Percentiles rank a stretch among this genome's conserved stretches.
phyloP scores from a whole-genome alignment of 176 grass and related monocot genomes.

The Tillandsia fasciculata region DNA sequence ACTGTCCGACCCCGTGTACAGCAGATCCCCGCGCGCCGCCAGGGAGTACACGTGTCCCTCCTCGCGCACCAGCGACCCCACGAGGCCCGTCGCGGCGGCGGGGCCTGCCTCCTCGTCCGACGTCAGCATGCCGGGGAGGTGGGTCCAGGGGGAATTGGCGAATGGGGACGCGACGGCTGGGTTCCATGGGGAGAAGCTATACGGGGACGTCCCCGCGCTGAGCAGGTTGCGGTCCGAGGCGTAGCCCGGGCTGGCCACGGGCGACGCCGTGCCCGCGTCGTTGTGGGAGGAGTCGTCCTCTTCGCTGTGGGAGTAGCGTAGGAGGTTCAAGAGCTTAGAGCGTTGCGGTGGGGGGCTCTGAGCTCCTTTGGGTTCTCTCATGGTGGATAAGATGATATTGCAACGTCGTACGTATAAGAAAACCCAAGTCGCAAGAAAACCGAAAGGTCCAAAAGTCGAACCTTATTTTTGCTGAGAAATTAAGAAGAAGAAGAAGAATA shows the following conservation, averaged over 20 bases:
- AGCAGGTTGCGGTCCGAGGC: not conserved
- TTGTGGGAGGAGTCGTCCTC: not conserved
- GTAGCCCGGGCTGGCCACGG: conserved; percentile 4
- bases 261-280: not conserved
- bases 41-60: conserved; percentile 48
- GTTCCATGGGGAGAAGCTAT: not conserved
- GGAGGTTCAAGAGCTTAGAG: not conserved
- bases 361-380: not conserved
- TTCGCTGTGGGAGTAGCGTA: not conserved
- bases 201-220: not conserved
- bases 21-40: conserved; percentile 20
- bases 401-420: not conserved
- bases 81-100: conserved; percentile 5
- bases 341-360: not conserved
- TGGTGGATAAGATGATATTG: not conserved
- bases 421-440: not conserved
- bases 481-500: not conserved
- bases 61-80: conserved; percentile 31
- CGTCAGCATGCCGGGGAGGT: not conserved
- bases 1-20: conserved; percentile 55
- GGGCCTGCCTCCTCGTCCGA: not conserved
- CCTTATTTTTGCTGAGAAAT: not conserved
- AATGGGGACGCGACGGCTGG: conserved; percentile 1
- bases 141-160: conserved; percentile 8
- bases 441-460: not conserved